Evolutionary conservation across 2,329 filamentous ascomycete genomes (phyloP).

Genomic region (Curvularia hawaiiensis): DNA sequence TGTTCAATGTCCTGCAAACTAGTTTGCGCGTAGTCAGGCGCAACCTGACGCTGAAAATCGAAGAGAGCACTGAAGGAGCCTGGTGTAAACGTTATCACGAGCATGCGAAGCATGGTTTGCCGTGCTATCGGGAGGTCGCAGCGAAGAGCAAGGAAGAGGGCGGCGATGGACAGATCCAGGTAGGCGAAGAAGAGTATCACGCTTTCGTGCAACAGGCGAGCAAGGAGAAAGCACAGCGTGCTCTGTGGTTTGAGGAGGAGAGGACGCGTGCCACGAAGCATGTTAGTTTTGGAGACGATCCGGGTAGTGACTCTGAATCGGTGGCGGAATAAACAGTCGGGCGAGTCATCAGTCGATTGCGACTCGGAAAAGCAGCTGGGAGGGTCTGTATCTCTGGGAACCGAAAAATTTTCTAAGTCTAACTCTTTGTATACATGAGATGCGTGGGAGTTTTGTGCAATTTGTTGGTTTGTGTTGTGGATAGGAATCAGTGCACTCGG

Average conservation of each 20-base stretch:
- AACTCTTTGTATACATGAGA: neutral
- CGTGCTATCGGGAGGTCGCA: constrained; percentile 34
- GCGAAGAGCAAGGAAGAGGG: neutral
- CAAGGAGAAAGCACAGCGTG: neutral
- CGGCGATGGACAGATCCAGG: neutral
- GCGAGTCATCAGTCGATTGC: neutral
- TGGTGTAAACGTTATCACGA: constrained; percentile 44
- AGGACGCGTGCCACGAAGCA: neutral
- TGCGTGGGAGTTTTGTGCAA: neutral
- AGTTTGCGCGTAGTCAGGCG: constrained; percentile 27
- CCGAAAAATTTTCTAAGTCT: neutral
- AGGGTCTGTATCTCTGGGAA: neutral
- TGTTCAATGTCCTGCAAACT: constrained; percentile 36
- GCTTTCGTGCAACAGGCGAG: neutral
- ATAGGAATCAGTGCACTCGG: neutral
- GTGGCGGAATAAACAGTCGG: constrained; percentile 9
- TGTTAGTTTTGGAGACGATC: constrained; percentile 3
- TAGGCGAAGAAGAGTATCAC: neutral
- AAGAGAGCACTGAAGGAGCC: constrained; percentile 30
- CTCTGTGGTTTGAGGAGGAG: neutral
- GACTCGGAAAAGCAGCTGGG: neutral
- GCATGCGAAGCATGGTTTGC: constrained; percentile 25
- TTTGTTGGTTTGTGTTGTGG: neutral
- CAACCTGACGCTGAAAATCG: constrained; percentile 39
- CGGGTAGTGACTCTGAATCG: constrained; percentile 15